A percentile compares a stretch with the other conserved stretches of the same genome.
phyloP scores from a whole-genome alignment of 2,329 filamentous ascomycete genomes.

The Aspergillus sojae region DNA sequence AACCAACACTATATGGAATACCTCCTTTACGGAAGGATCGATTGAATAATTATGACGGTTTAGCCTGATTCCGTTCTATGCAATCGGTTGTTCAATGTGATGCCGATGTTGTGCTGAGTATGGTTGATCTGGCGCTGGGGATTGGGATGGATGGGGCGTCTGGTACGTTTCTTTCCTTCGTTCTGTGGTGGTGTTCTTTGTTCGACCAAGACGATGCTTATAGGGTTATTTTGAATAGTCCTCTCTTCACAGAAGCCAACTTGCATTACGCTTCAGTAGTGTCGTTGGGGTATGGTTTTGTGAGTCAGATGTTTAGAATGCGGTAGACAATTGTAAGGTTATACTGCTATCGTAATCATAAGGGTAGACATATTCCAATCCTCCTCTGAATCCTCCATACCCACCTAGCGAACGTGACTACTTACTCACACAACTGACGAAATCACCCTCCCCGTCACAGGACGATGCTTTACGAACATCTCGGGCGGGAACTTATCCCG shows the following conservation, averaged over 20 bases:
- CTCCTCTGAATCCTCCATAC: neutral
- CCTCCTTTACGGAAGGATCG: neutral
- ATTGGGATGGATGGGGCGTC: neutral
- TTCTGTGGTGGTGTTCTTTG: neutral
- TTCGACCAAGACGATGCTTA: neutral
- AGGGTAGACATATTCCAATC: neutral
- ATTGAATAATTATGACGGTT: neutral
- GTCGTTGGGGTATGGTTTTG: neutral
- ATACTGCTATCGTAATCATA: neutral
- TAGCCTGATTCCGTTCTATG: neutral
- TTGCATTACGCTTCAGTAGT: neutral
- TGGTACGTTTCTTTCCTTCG: neutral
- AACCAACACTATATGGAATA: neutral
- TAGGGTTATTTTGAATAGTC: neutral
- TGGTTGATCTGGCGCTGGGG: neutral
- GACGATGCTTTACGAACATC: neutral
- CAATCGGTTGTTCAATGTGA: neutral
- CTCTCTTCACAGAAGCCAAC: neutral
- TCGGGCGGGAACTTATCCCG: slow-evolving; percentile 32
- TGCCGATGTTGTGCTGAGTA: neutral
- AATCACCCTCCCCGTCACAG: neutral
- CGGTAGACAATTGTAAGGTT: neutral
- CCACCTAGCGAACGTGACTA: neutral
- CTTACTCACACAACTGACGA: neutral
- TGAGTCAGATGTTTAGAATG: neutral